Base-by-base conservation (phyloP, 768 basidiomycete genomes). In the Mycena alexandri region DNA sequence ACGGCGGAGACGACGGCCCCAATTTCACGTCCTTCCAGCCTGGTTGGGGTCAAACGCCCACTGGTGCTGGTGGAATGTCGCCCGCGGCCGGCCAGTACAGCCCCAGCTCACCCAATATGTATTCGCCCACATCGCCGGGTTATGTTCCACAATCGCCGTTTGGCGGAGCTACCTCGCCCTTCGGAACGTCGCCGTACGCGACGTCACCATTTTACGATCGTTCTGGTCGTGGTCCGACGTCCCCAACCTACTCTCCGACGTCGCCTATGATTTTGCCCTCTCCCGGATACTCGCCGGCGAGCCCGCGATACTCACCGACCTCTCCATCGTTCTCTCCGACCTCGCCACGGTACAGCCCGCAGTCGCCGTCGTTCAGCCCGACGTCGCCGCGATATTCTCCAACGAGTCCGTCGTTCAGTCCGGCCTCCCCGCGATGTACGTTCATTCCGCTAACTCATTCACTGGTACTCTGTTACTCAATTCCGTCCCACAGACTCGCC, bases 301-400 rank as follows among this genome's bases (percentile, higher is more conserved):
- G 93, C 74, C 92, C 93, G 21, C 85, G 90, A n/a, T 93, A 94
- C 76, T 95, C 93, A 4, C 93, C 92, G 0, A 94, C 93, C 0
- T 93, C 90, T 1, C 92, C 92, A 2, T 90, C 91, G 22, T 94
- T 93, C 83, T 95, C 93, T 3, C 93, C 93, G 0, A 93, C 93
- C 0, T 93, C 92, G 6, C 93, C 93, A 10, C 86, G 89, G 29
- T 95, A 93, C 77, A 93, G 92, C 67, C 95, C 95, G 0, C 92
- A 95, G 67, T 95, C 93, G 1, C 96, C 96, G 11, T 92, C 93
- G 16, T 97, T 93, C 81, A 92, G 90, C 67, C 96, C 95, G 1
- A 94, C 95, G 13, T 95, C 94, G 3, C 96, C 94, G 16, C 87
- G 91, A 2, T 95, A 94, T 76, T 95, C 94, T 13, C 95, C 95